Evolutionary conservation across 2,329 filamentous ascomycete species (phyloP).

Genomic region (Emergomyces africanus): DNA sequence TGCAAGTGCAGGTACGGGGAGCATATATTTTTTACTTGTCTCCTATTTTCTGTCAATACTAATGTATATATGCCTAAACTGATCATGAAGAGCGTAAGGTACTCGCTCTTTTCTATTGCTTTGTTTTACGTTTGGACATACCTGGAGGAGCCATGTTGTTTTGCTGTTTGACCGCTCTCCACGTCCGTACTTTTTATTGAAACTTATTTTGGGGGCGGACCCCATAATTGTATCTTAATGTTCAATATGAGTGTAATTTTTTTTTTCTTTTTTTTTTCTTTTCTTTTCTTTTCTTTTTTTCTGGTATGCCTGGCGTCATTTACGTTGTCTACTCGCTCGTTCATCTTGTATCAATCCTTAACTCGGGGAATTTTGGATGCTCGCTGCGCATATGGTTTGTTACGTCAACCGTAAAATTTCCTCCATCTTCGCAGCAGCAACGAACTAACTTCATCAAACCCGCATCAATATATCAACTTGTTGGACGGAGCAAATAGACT

Average conservation of each 20-base stretch:
- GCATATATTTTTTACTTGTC: conserved; percentile 4
- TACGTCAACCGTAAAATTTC: background rate
- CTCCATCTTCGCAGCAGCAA: background rate
- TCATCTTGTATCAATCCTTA: background rate
- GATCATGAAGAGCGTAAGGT: conserved; percentile 28
- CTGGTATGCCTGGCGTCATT: background rate
- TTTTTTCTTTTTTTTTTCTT: background rate
- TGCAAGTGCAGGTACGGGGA: background rate
- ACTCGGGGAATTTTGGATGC: background rate
- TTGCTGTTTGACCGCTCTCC: background rate
- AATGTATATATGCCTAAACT: conserved; percentile 27
- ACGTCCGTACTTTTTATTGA: background rate
- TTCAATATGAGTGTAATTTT: background rate
- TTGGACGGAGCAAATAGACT: background rate
- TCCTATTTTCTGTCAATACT: conserved; percentile 8
- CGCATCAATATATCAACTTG: background rate
- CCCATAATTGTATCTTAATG: background rate
- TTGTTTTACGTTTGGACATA: background rate
- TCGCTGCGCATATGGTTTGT: background rate
- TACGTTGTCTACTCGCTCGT: background rate
- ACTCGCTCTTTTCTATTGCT: conserved; percentile 10
- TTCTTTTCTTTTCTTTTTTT: no score
- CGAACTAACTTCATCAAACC: background rate
- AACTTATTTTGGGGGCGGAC: background rate
- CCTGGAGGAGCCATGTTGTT: background rate